Conservation (phyloP, 164 flowering plant genomes). For the Platanus orientalis region DNA sequence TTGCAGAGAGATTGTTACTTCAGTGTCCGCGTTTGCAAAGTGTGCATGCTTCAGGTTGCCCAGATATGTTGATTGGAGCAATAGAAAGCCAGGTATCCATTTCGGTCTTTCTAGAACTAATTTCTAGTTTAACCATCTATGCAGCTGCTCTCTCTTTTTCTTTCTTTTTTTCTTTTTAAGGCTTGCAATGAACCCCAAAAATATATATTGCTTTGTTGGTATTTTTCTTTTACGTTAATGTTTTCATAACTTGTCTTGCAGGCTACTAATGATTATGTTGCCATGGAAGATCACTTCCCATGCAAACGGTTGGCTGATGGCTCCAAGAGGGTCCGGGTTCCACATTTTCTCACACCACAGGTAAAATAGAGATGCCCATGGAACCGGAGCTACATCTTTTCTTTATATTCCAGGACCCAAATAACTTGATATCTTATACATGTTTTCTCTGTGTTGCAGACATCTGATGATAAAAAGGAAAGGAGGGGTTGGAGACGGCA, state of each 20-base stretch:
- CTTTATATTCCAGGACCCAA: neutral
- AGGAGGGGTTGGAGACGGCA: conserved; percentile 24
- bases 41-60: conserved; percentile 89
- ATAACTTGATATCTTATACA: neutral
- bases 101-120: neutral
- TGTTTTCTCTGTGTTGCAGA: conserved; percentile 28
- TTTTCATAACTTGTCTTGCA: conserved; percentile 18
- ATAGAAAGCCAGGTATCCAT: conserved; percentile 60
- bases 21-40: conserved; percentile 77
- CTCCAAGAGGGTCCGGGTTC: conserved; percentile 75
- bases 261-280: conserved; percentile 36
- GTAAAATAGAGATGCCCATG: conserved; percentile 19
- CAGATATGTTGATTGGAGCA: conserved; percentile 44
- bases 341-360: conserved; percentile 44
- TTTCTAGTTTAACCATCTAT: neutral
- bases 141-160: neutral
- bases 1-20: conserved; percentile 62
- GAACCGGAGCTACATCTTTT: neutral
- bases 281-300: conserved; percentile 35
- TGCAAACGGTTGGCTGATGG: conserved; percentile 74
- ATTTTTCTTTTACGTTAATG: no score
- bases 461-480: conserved; percentile 30
- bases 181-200: no score
- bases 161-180: neutral
- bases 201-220: no score